Evolutionary conservation across 2,329 filamentous ascomycete species (phyloP), one percentile per base, ranked within the genome.

Genomic region (Podosphaera xanthii): DNA sequence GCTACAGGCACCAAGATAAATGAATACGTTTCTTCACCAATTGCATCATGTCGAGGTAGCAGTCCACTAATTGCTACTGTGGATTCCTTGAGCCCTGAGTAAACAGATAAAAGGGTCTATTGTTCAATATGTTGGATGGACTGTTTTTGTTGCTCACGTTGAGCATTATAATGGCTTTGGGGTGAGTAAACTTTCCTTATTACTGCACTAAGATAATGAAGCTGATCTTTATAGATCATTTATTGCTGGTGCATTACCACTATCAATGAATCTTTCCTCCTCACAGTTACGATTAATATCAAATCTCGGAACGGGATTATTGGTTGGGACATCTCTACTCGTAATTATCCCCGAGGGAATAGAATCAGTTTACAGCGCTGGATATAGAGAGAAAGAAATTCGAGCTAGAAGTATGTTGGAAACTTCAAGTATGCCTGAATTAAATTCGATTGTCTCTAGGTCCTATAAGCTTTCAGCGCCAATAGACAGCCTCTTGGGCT

Each of bases 271-370:
- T 60, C 78, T 98, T 34, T 91, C 90, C 36, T 82, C 86, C 61
- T 87, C 88, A 50, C 88, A 95, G 71, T 75, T 97, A 60, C 84
- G 91, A 68, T 75, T 95, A 57, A 86, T 97, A 69, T 94, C 91
- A 31, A 90, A 89, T 60, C 80, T 97, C 69, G 92, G 92, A 58
- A 88, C 95, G 71, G 92, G 92, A 52, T 86, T 98, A 58, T 76
- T 98, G 7, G 90, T 98, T 14, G 92, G 92, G 42, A 97, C 92
- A 35, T 91, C 91, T 1, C 78, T 98, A 63, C 91, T 97, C 63
- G 89, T 98, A 38, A 97, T 98, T 68, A 95, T 98, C 67, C 92
- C 92, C 0, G 92, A 98, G 71, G 92, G 92, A 44, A 84, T 97
- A 61, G 90, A 96, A 69, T 91, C 92, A 2, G 78, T 96, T 60